phyloP scores from a whole-genome alignment of 2,329 filamentous ascomycete species.

The Fusarium begoniae region DNA sequence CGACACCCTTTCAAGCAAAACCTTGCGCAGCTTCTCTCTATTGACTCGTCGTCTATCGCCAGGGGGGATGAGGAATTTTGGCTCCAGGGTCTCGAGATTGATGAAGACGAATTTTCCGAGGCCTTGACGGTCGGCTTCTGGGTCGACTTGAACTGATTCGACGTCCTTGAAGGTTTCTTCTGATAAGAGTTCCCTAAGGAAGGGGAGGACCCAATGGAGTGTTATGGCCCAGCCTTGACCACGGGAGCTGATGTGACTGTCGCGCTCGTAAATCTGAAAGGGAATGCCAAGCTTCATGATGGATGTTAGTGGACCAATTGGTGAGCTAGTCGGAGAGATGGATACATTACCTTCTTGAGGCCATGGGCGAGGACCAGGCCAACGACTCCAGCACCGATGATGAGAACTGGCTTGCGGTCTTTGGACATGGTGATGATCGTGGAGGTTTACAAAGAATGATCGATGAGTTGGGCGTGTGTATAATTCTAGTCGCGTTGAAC shows the following conservation, averaged over 20 bases:
- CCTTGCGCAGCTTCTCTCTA: constrained; percentile 6
- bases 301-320: neutral
- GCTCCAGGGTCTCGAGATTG: neutral
- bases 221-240: constrained; percentile 13
- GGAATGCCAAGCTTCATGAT: constrained; percentile 1
- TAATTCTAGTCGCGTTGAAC: neutral
- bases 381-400: constrained; percentile 6
- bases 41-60: constrained; percentile 11
- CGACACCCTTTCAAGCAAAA: neutral
- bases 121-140: constrained; percentile 2
- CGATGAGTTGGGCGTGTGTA: neutral
- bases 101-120: constrained; percentile 9
- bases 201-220: constrained; percentile 8
- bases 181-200: neutral
- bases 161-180: neutral
- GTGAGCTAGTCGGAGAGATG: fast-evolving
- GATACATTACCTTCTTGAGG: neutral
- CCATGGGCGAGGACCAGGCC: constrained; percentile 8
- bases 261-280: constrained; percentile 1
- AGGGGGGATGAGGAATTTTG: neutral
- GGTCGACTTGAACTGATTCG: constrained; percentile 3
- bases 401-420: constrained; percentile 12
- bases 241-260: neutral
- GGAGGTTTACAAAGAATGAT: too few relatives aligned
- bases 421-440: neutral